Base-by-base conservation (phyloP, 2,329 filamentous ascomycete species). In the Exophiala sp. region DNA sequence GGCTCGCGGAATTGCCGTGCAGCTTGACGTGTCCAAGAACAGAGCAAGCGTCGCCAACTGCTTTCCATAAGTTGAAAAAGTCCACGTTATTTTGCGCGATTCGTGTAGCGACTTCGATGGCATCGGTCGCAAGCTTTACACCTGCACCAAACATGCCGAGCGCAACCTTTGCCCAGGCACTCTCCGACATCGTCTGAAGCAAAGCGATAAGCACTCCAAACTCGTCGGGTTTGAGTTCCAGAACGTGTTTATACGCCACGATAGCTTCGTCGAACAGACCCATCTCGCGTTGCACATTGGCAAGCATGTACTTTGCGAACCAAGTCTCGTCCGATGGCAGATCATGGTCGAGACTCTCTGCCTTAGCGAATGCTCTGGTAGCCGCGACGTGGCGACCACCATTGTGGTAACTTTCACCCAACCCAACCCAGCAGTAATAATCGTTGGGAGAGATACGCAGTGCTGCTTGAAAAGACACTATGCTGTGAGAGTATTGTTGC, bases 221-320 rank as follows among this genome's bases (percentile, higher is more conserved):
- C 67, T 99, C 94, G 16, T 78, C 75, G 0, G 86, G 82, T 14
- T 86, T 84, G 9, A 79, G 77, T 18, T 77, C 72, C 44, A 95
- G 78, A 6, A 97, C 90, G 9, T 80, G 75, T 62, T 83, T 80
- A 65, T 97, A 96, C 5, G 90, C 82, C 21, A 75, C 69, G 54
- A 95, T 88, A 0, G 94, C 89, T 50, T 88, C 85, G 55, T 96
- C 88, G 63, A 87, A 95, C 39, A 95, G 86, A n/a, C 90, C 91
- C 44, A 97, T 78, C 67, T 97, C 92, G 50, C 91, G 84, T 69
- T 91, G 90, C 50, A 99, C 89, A 65, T 99, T 97, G 38, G 90
- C 91, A 56, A 97, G 82, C 86, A 99, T 95, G 70, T 96, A 96
- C 66, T 89, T 89, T 6, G 91, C 91, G 68, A 96, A 99, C 94